phyloP scores from a whole-genome alignment of 1,284 basidiomycete genomes.

The Grifola frondosa region DNA sequence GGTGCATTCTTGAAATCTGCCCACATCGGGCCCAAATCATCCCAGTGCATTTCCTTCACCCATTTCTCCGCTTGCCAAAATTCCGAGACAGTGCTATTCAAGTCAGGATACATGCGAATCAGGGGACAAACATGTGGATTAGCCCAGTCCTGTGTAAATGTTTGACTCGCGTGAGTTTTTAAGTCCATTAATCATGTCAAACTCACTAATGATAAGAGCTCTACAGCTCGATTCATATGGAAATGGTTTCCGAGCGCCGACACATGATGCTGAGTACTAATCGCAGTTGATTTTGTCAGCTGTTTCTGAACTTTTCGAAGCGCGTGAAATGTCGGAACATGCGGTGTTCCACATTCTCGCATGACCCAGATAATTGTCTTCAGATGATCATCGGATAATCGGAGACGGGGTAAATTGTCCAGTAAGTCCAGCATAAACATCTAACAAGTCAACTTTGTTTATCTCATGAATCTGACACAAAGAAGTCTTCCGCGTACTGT shows the following conservation, averaged over 20 bases:
- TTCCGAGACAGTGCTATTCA: conserved; percentile 27
- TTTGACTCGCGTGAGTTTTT: neutral
- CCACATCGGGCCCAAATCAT: conserved; percentile 34
- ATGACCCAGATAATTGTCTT: conserved; percentile 35
- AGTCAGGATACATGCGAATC: conserved; percentile 34
- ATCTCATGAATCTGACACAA: conserved; percentile 3
- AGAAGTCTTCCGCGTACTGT: conserved; percentile 9
- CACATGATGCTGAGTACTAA: conserved; percentile 21
- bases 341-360: conserved; percentile 27
- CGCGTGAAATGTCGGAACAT: conserved; percentile 32
- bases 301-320: conserved; percentile 27
- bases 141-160: conserved; percentile 31
- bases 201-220: conserved; percentile 27
- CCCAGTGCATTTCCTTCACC: conserved; percentile 14
- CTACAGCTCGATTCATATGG: conserved; percentile 30
- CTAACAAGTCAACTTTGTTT: conserved; percentile 12
- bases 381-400: conserved; percentile 34
- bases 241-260: conserved; percentile 32
- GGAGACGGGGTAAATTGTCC: conserved; percentile 34
- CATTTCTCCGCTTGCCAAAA: conserved; percentile 33
- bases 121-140: conserved; percentile 33
- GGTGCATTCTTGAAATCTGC: conserved; percentile 24
- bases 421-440: conserved; percentile 37
- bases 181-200: neutral
- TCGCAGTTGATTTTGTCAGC: conserved; percentile 13